phyloP scores from a whole-genome alignment of 1,139 yeast genomes.

The Hemisphaericaspora xylanilytica region DNA sequence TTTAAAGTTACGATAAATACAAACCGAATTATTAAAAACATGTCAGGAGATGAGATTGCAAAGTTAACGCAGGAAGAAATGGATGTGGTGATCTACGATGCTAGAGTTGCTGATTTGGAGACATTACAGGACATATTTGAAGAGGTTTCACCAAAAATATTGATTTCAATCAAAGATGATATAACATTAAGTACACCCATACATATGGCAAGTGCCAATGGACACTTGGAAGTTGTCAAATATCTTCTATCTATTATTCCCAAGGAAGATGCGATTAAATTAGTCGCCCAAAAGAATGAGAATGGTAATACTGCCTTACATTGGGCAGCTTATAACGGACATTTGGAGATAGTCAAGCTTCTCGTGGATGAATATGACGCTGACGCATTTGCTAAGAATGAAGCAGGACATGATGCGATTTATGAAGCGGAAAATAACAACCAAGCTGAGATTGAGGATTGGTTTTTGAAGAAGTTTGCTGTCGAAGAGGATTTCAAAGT shows the following conservation, averaged over 20 bases:
- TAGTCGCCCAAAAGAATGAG: conserved; percentile 61
- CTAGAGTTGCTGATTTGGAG: conserved; percentile 84
- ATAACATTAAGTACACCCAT: conserved; percentile 69
- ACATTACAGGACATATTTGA: conserved; percentile 65
- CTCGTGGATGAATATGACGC: conserved; percentile 73
- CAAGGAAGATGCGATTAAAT: conserved; percentile 40
- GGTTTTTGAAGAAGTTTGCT: conserved; percentile 68
- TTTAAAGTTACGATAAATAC: no score
- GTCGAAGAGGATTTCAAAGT: conserved; percentile 57
- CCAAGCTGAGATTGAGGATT: conserved; percentile 63
- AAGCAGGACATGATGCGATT: conserved; percentile 76
- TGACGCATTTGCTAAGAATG: conserved; percentile 77
- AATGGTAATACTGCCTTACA: conserved; percentile 92
- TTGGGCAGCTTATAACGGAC: conserved; percentile 94
- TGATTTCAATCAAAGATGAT: conserved; percentile 59
- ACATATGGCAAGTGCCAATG: conserved; percentile 96
- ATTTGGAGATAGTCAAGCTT: conserved; percentile 63
- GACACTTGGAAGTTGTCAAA: conserved; percentile 68
- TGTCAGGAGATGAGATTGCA: conserved; percentile 7
- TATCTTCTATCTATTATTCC: conserved; percentile 54
- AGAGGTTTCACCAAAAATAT: conserved; percentile 52
- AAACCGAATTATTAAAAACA: no score
- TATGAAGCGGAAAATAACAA: conserved; percentile 83
- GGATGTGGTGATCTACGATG: conserved; percentile 77
- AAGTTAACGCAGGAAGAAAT: conserved; percentile 62